Conservation (phyloP, 169 alveolate genomes). For the Plasmodium billcollinsi region DNA sequence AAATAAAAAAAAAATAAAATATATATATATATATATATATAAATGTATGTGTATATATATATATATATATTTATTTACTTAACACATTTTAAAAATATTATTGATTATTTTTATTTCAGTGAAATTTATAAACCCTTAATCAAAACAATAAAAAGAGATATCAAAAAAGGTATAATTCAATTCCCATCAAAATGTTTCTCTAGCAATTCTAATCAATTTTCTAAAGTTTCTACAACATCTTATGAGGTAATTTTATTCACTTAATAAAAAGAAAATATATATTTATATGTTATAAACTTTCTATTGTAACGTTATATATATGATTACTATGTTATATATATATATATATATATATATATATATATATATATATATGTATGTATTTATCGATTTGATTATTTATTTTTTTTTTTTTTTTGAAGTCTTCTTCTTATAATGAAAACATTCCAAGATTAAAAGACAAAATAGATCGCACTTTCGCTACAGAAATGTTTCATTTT, state of each 20-base stretch:
- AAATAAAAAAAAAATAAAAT: neutral
- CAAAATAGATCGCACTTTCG: slow-evolving; percentile 45
- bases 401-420: neutral
- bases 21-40: neutral
- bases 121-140: slow-evolving; percentile 68
- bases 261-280: neutral
- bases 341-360: neutral
- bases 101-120: neutral
- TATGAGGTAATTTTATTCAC: slow-evolving; percentile 18
- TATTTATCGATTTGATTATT: neutral
- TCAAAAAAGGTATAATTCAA: slow-evolving; percentile 48
- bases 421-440: slow-evolving; percentile 6
- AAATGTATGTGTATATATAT: neutral
- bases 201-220: slow-evolving; percentile 54
- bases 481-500: slow-evolving; percentile 44
- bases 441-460: slow-evolving; percentile 54
- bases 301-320: neutral
- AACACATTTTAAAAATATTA: neutral
- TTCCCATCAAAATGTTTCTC: slow-evolving; percentile 41
- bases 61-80: neutral
- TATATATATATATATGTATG: neutral
- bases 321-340: neutral
- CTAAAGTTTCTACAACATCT: slow-evolving; percentile 47
- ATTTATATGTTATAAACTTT: too few relatives aligned
- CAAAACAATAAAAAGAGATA: slow-evolving; percentile 39